Percentiles rank a stretch among this genome's conserved stretches.
Conservation (phyloP, 2,329 filamentous ascomycete genomes). For the Coniochaeta sp. region DNA sequence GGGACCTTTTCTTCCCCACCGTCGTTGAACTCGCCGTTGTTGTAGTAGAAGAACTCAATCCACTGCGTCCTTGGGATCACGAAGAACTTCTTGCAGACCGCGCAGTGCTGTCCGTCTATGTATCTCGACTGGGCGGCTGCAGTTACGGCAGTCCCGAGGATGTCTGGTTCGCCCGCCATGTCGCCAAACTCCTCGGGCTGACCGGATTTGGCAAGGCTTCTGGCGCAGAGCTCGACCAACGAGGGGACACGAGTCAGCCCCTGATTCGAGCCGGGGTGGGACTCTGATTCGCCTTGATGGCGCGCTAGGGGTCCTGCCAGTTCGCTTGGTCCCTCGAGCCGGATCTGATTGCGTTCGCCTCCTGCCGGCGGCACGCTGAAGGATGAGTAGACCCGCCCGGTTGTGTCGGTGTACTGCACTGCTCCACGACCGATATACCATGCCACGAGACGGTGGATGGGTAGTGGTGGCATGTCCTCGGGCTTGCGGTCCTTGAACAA, state of each 20-base stretch:
- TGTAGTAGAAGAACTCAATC: not conserved
- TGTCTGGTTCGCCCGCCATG: not conserved
- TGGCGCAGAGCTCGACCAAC: slow-evolving; percentile 42
- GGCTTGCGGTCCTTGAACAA: not conserved
- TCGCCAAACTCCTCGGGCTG: slow-evolving; percentile 23
- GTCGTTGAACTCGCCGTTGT: not conserved
- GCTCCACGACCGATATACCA: slow-evolving; percentile 16
- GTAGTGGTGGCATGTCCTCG: not conserved
- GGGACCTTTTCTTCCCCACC: not conserved
- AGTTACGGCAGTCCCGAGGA: not conserved
- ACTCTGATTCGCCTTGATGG: not conserved
- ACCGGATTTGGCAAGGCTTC: slow-evolving; percentile 34
- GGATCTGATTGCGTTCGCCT: slow-evolving; percentile 1
- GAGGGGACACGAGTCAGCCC: slow-evolving; percentile 31
- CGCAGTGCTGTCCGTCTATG: not conserved
- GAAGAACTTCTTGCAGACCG: not conserved
- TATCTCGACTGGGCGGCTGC: not conserved
- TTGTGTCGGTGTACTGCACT: slow-evolving; percentile 20
- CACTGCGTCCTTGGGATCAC: not conserved
- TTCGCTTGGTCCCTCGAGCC: not conserved
- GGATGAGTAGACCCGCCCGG: slow-evolving; percentile 11
- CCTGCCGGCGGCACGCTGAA: slow-evolving; percentile 12
- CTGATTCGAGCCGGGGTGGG: not conserved
- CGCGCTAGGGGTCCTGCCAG: not conserved
- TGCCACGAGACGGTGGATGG: slow-evolving; percentile 10